Percentiles rank a stretch among this genome's conserved stretches.
These are phyloP conservation scores for Patellifolia procumbens DNA, from an alignment of 179 eudicot genomes.

Conservation along the genomic window DNA sequence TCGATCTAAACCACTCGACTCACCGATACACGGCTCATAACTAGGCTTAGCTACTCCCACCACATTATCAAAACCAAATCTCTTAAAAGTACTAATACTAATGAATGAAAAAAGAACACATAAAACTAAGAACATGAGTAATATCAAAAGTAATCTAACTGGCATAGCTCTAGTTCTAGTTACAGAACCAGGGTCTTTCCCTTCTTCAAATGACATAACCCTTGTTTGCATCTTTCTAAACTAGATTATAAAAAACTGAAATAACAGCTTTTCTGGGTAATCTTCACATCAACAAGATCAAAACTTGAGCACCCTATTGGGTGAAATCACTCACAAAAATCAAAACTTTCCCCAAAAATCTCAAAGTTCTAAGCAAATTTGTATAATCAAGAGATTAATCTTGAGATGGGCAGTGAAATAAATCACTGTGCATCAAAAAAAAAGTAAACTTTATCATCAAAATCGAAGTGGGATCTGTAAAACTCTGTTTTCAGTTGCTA, in stretches of 20 bases:
- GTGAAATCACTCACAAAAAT: not conserved
- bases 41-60: conserved; percentile 42
- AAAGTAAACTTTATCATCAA: not conserved
- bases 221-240: conserved; percentile 40
- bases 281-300: conserved; percentile 5
- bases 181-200: no score
- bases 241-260: not conserved
- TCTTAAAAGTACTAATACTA: conserved; percentile 55
- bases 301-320: conserved; percentile 7
- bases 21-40: conserved; percentile 53
- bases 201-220: conserved; percentile 46
- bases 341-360: not conserved
- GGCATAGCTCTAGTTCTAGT: no score
- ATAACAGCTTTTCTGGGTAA: conserved; percentile 4
- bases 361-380: not conserved
- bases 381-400: conserved; percentile 1
- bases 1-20: no score
- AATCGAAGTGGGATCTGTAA: conserved; percentile 14
- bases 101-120: conserved; percentile 57
- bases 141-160: no score
- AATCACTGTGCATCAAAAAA: conserved; percentile 20
- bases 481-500: no score
- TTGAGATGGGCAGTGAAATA: conserved; percentile 23
- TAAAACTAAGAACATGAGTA: no score
- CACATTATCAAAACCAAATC: conserved; percentile 47